A percentile compares a stretch with the other conserved stretches of the same genome.
Conservation (phyloP, 139 green algal species). For the Chlamydomonas incerta region DNA sequence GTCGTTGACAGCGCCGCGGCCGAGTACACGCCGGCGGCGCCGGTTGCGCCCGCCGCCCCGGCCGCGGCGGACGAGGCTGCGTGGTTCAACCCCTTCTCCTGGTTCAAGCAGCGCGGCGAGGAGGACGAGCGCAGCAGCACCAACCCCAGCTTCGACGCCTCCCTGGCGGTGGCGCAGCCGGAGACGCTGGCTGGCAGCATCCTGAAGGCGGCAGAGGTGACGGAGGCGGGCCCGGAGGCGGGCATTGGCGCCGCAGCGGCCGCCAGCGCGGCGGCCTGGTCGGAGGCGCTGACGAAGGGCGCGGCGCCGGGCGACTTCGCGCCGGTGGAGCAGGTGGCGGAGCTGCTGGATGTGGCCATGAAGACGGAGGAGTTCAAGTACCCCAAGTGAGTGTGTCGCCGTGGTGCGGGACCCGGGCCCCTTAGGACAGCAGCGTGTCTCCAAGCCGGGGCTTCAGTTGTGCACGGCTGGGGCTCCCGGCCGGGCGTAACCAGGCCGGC, state of each 20-base stretch:
- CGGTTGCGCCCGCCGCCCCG: background rate
- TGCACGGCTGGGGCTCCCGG: too few species aligned
- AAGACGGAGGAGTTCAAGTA: slow-evolving; percentile 35
- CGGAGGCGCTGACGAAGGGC: background rate
- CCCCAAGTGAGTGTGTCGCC: slow-evolving; percentile 34
- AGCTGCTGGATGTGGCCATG: slow-evolving; percentile 31
- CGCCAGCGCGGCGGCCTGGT: background rate
- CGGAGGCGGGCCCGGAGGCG: background rate
- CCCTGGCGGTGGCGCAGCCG: background rate
- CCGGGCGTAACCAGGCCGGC: too few species aligned
- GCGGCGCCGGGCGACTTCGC: background rate
- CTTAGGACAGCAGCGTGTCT: too few species aligned
- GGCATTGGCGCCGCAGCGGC: background rate
- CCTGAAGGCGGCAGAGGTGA: background rate
- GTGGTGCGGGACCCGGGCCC: too few species aligned
- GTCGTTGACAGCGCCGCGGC: background rate
- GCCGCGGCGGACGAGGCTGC: background rate
- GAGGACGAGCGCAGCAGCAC: background rate
- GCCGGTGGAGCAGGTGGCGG: slow-evolving; percentile 19
- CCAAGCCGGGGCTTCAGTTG: too few species aligned
- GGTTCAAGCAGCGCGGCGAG: background rate
- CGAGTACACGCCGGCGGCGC: background rate
- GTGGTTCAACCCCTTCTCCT: slow-evolving; percentile 34
- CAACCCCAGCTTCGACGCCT: slow-evolving; percentile 25
- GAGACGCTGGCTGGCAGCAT: background rate